Conservation (phyloP, 2,329 filamentous ascomycete genomes). For the Cryphonectria nitschkei region DNA sequence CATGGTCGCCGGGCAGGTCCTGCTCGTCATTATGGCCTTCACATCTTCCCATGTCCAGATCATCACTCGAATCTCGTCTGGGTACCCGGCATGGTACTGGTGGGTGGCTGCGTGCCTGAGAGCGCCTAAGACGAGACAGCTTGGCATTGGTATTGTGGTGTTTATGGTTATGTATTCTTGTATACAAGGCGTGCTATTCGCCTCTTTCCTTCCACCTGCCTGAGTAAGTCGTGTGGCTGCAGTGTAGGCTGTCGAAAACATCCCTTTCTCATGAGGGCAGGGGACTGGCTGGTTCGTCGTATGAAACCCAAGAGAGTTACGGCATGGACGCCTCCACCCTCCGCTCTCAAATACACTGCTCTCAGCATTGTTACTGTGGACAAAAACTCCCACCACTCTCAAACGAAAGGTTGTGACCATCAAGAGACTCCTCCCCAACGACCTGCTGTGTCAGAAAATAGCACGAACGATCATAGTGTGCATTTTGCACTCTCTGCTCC, state of each 20-base stretch:
- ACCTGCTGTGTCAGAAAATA: neutral
- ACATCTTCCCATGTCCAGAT: conserved; percentile 93
- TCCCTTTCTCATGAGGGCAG: neutral
- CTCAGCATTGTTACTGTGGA: neutral
- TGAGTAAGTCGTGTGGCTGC: conserved; percentile 40
- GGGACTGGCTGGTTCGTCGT: neutral
- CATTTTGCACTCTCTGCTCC: neutral
- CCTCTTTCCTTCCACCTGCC: conserved; percentile 89
- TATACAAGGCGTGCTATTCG: conserved; percentile 82
- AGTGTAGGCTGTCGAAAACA: neutral
- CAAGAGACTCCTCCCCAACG: neutral
- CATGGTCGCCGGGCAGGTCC: conserved; percentile 72
- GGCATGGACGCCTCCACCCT: neutral
- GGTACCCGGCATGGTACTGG: conserved; percentile 88
- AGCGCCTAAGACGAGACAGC: conserved; percentile 35
- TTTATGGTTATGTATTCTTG: conserved; percentile 82
- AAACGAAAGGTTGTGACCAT: neutral
- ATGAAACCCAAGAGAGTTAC: neutral
- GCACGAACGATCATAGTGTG: neutral
- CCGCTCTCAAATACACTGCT: neutral
- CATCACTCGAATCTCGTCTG: conserved; percentile 84
- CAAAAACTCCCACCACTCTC: neutral
- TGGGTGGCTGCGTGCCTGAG: conserved; percentile 64
- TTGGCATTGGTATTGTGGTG: conserved; percentile 50
- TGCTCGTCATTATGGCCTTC: conserved; percentile 72